Evolutionary conservation across 2,329 filamentous ascomycete species (phyloP), one percentile per base, ranked within the genome.

Genomic region (Curvularia sp.): DNA sequence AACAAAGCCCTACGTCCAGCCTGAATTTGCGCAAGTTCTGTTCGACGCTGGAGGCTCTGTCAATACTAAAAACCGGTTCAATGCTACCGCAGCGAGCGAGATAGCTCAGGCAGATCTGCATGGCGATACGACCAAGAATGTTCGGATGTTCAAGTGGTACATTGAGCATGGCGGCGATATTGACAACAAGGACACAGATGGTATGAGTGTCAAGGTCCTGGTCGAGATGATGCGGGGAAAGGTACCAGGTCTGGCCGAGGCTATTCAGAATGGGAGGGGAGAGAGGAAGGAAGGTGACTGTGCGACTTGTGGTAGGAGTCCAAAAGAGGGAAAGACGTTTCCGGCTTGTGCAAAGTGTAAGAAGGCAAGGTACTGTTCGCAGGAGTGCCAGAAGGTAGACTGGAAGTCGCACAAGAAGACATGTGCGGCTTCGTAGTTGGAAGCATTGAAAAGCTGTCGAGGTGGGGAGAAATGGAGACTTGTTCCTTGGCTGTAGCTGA

Each of bases 111-210:
- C 57, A 12, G 57, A 64, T 38, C 38, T 65, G 2, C 39, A 63
- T 15, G 59, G 60, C 7, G 55, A 61, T 24, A 58, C 60, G 18
- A 46, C 12, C 22, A 52, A 50, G 28, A 62, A 58, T 43, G 59
- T 63, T 31, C 54, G 52, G 24, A 66, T 64, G 63, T 44, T 67
- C 43, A 53, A 46, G 52, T 67, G 63, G 65, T 66, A 55, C 33
- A 43, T 66, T 4, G 46, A 60, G 49, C 63, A 67, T 46, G 65
- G 65, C 3, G 63, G 65, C 1, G 61, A 67, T 46, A 57, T 67
- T 6, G 55, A 65, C 18, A 57, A 46, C 26, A 66, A 62, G 31
- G 65, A 67, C 18, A 57, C 53, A 3, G 63, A 67, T 50, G 65
- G 65, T 2, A 60, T 66, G 51, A 64, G 47, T 33, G 55, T 61